phyloP scores from a whole-genome alignment of 371 early-diverging fungal species.

The Mortierella sp. region DNA sequence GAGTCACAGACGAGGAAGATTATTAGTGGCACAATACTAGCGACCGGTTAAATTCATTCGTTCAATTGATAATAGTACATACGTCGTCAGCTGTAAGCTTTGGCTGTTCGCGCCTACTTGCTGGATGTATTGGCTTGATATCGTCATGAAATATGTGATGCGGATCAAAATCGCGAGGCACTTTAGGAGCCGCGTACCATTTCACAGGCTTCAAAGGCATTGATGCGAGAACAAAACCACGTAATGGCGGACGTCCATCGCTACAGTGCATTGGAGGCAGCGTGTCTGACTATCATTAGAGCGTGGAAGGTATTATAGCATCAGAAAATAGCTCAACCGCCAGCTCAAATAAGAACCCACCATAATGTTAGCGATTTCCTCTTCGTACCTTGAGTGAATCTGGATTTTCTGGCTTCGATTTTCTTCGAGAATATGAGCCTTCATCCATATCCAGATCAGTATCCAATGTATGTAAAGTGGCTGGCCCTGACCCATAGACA shows the following conservation, averaged over 20 bases:
- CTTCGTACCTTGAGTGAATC: background rate
- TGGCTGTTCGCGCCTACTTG: constrained; percentile 13
- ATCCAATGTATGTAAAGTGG: background rate
- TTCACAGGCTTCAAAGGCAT: constrained; percentile 60
- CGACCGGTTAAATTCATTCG: background rate
- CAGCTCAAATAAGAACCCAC: background rate
- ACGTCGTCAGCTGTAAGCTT: constrained; percentile 71
- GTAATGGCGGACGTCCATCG: constrained; percentile 73
- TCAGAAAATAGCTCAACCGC: background rate
- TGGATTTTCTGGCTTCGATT: constrained; percentile 7
- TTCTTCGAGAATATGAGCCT: constrained; percentile 2
- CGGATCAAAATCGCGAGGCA: constrained; percentile 70
- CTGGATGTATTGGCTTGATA: constrained; percentile 16
- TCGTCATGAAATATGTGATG: constrained; percentile 56
- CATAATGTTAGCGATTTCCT: background rate
- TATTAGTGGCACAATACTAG: no score
- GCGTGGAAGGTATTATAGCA: background rate
- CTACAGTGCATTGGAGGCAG: constrained; percentile 34
- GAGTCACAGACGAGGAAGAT: background rate
- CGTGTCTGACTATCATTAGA: constrained; percentile 2
- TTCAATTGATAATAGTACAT: background rate
- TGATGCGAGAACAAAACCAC: constrained; percentile 67
- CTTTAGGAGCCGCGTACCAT: constrained; percentile 71
- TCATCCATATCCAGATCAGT: constrained; percentile 10
- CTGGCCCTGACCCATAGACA: constrained; percentile 54